Evolutionary conservation across 2,329 filamentous ascomycete genomes (phyloP).

Genomic region (Coleophoma cylindrospora): DNA sequence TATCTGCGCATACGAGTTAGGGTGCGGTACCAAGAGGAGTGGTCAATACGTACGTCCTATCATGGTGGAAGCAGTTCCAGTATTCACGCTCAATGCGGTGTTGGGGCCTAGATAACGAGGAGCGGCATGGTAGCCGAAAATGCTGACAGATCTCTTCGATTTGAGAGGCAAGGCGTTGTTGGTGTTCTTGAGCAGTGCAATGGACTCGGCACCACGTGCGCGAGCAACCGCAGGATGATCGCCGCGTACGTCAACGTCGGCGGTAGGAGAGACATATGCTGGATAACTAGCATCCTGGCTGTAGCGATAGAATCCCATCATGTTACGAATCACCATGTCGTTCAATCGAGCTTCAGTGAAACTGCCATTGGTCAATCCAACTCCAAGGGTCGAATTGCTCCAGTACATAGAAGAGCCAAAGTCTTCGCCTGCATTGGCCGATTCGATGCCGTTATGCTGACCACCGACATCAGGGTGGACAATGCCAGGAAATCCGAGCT

Average conservation of each 20-base stretch:
- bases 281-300: neutral
- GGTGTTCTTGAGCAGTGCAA: constrained; percentile 74
- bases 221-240: constrained; percentile 53
- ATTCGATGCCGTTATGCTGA: constrained; percentile 6
- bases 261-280: neutral
- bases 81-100: neutral
- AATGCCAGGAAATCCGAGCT: constrained; percentile 6
- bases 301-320: neutral
- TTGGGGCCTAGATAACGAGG: constrained; percentile 51
- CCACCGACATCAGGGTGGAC: constrained; percentile 4
- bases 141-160: constrained; percentile 48
- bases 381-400: constrained; percentile 3
- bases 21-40: neutral
- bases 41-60: neutral
- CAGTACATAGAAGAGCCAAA: constrained; percentile 5
- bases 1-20: neutral
- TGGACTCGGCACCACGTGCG: constrained; percentile 52
- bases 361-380: constrained; percentile 9
- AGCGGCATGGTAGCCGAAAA: constrained; percentile 63
- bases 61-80: neutral
- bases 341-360: constrained; percentile 2
- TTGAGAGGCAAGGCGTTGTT: constrained; percentile 58
- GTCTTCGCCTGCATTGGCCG: constrained; percentile 6
- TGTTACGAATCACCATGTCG: constrained; percentile 1
- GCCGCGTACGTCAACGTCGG: constrained; percentile 67